Percentiles rank a stretch among this genome's conserved stretches.
phyloP scores from a whole-genome alignment of 768 basidiomycete genomes.

The Termitomyces sp. region DNA sequence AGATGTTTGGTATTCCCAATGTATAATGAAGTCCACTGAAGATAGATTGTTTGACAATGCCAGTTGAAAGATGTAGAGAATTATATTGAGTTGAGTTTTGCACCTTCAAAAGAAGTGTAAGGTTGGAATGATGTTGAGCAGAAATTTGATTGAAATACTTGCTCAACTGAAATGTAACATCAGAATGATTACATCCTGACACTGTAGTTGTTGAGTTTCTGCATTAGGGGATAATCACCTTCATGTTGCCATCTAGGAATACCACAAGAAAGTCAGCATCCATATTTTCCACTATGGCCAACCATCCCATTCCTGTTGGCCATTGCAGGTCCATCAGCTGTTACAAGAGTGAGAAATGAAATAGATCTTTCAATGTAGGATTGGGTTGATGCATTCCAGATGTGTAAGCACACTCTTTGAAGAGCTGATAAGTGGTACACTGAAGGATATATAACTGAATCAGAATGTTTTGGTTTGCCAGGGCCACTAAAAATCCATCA shows the following conservation, averaged over 20 bases:
- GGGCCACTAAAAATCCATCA: constrained; percentile 19
- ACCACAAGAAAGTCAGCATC: constrained; percentile 32
- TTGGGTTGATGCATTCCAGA: constrained; percentile 27
- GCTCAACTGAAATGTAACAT: constrained; percentile 18
- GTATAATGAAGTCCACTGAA: constrained; percentile 29
- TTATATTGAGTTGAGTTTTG: neutral
- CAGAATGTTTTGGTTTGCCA: neutral
- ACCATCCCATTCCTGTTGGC: constrained; percentile 25
- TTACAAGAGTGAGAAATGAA: constrained; percentile 21
- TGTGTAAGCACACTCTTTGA: constrained; percentile 23
- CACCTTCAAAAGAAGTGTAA: constrained; percentile 18
- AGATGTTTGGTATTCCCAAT: constrained; percentile 30
- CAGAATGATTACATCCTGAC: constrained; percentile 20
- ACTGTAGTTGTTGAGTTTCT: constrained; percentile 25
- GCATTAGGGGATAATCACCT: constrained; percentile 24
- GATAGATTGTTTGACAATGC: constrained; percentile 18
- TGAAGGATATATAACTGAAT: constrained; percentile 17
- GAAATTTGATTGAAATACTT: neutral
- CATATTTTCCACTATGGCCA: constrained; percentile 30
- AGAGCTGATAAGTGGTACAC: constrained; percentile 27
- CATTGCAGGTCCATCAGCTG: constrained; percentile 32
- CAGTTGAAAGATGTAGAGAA: neutral
- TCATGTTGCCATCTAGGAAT: constrained; percentile 24
- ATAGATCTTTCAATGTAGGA: constrained; percentile 14
- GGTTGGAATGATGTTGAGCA: constrained; percentile 15